Percentiles rank a stretch among this genome's conserved stretches.
phyloP scores from a whole-genome alignment of 169 alveolate species.

The Eimeria sp. region DNA sequence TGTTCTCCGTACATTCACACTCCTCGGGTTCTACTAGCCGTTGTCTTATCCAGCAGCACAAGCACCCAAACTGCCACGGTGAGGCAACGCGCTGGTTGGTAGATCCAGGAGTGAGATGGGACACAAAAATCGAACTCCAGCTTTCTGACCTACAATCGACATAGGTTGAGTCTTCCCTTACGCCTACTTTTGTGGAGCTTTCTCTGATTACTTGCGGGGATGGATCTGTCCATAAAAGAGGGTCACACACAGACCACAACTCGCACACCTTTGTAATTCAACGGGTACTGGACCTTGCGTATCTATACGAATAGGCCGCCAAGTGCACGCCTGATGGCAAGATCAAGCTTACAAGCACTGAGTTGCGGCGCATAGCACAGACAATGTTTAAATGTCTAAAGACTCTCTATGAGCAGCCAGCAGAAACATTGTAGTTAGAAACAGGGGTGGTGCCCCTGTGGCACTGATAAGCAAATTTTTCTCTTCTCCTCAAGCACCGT shows the following conservation, averaged over 20 bases:
- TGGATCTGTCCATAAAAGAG: background rate
- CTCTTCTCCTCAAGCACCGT: background rate
- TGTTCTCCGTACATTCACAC: background rate
- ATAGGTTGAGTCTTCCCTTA: background rate
- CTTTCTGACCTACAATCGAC: background rate
- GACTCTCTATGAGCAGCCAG: background rate
- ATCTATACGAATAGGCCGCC: background rate
- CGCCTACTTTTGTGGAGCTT: background rate
- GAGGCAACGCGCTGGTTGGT: background rate
- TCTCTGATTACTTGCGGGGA: background rate
- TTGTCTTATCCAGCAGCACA: background rate
- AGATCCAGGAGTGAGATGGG: background rate
- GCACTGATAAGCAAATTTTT: background rate
- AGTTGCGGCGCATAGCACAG: no score
- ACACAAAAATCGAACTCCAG: background rate
- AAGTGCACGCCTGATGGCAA: background rate
- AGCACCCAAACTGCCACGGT: conserved; percentile 8
- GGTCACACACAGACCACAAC: background rate
- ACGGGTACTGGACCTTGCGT: background rate
- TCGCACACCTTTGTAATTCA: no score
- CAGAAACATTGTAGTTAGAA: background rate
- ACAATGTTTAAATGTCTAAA: background rate
- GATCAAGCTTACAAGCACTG: background rate
- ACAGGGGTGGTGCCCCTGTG: background rate
- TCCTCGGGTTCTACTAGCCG: background rate